Percentiles rank a stretch among this genome's conserved stretches.
phyloP scores from a whole-genome alignment of 225 moss, liverwort and hornwort species.

The Sphagnum contortum region DNA sequence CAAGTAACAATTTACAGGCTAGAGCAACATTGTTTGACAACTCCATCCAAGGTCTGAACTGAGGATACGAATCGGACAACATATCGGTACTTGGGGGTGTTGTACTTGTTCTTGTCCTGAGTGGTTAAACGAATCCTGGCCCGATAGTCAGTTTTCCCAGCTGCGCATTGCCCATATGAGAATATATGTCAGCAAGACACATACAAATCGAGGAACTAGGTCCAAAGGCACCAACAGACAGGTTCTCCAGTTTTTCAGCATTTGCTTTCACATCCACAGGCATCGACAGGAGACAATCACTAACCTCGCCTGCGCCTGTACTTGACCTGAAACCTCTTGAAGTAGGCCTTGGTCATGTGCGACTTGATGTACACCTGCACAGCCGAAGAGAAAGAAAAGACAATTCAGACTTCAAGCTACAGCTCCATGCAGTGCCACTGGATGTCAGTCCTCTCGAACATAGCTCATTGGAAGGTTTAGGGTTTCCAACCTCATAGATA shows the following conservation, averaged over 20 bases:
- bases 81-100: slow-evolving; percentile 87
- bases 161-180: slow-evolving; percentile 9
- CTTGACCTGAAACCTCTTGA: slow-evolving; percentile 87
- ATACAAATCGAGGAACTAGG: too few relatives aligned
- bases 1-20: background rate
- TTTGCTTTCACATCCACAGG: too few relatives aligned
- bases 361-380: slow-evolving; percentile 71
- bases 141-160: slow-evolving; percentile 95
- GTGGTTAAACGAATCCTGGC: slow-evolving; percentile 86
- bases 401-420: too few relatives aligned
- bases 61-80: slow-evolving; percentile 86
- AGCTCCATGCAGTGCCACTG: too few relatives aligned
- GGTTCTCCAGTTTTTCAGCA: too few relatives aligned
- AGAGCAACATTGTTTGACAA: background rate
- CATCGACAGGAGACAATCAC: background rate
- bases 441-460: too few relatives aligned
- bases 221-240: too few relatives aligned
- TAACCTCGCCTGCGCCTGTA: slow-evolving; percentile 79
- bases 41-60: background rate
- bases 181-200: too few relatives aligned
- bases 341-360: slow-evolving; percentile 76
- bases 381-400: too few relatives aligned
- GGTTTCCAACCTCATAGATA: too few relatives aligned
- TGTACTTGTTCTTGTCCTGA: slow-evolving; percentile 97
- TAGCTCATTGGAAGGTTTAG: too few relatives aligned